Evolutionary conservation across 208 protist genomes (phyloP).

Genomic region (Wallacemonas rigidus): DNA sequence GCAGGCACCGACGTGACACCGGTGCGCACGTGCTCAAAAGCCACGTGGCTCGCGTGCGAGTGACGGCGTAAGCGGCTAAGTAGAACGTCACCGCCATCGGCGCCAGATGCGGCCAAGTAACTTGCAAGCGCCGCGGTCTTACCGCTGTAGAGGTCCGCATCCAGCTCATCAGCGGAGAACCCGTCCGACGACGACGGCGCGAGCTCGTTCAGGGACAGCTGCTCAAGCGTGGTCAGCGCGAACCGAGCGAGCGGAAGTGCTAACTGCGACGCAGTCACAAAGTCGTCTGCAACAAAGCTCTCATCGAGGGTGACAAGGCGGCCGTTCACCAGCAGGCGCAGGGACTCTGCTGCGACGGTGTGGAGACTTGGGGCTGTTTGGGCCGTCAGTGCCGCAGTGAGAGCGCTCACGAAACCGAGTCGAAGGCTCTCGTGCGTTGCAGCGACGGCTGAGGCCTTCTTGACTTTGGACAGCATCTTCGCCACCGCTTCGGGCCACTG

Average conservation of each 20-base stretch:
- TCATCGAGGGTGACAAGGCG: conserved; percentile 42
- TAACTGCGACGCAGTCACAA: conserved; percentile 24
- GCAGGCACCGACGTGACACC: not conserved
- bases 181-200: not conserved
- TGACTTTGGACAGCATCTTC: not conserved
- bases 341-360: not conserved
- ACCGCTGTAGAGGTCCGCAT: conserved; percentile 41
- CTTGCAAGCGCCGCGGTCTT: conserved; percentile 43
- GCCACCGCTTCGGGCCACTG: not conserved
- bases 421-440: conserved; percentile 1
- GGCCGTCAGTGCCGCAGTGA: not conserved
- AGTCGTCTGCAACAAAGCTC: conserved; percentile 40
- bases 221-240: conserved; percentile 28
- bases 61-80: not conserved
- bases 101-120: not conserved
- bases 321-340: conserved; percentile 48
- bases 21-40: not conserved
- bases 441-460: not conserved
- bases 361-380: not conserved
- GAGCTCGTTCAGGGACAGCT: conserved; percentile 44
- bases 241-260: conserved; percentile 24
- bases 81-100: not conserved
- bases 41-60: not conserved
- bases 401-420: not conserved
- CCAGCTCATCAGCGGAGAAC: conserved; percentile 33